Evolutionary conservation across 176 grass and related monocot genomes (phyloP).

Genomic region (Carex cristatella): DNA sequence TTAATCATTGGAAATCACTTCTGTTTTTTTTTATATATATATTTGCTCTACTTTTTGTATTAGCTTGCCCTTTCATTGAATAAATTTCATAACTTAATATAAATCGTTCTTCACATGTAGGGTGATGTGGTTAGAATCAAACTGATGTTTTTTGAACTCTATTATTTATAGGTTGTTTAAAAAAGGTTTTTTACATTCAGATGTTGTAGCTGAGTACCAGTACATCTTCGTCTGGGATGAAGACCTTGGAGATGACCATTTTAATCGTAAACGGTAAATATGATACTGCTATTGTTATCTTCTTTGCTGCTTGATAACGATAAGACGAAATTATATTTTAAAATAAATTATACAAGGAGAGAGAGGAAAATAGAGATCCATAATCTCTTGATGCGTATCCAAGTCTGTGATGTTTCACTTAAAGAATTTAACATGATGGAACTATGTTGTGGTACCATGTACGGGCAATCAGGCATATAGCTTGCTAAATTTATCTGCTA

Average conservation of each 20-base stretch:
- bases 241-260: constrained; percentile 66
- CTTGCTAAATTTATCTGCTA: neutral
- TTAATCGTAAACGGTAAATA: constrained; percentile 42
- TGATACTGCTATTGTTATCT: neutral
- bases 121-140: neutral
- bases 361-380: neutral
- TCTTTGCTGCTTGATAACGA: neutral
- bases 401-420: neutral
- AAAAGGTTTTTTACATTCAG: constrained; percentile 77
- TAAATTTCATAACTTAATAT: no score
- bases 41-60: no score
- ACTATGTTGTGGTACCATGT: neutral
- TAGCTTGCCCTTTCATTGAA: no score
- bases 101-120: no score
- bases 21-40: no score
- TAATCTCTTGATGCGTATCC: neutral
- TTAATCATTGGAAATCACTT: no score
- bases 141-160: neutral
- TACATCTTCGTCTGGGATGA: constrained; percentile 87
- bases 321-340: neutral
- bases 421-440: neutral
- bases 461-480: neutral
- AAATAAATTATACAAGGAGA: neutral
- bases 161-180: constrained; percentile 50
- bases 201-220: constrained; percentile 56